These are phyloP conservation scores for Mucor velutinosus DNA, from an alignment of 371 early-diverging fungal genomes.

Conservation along the genomic window DNA sequence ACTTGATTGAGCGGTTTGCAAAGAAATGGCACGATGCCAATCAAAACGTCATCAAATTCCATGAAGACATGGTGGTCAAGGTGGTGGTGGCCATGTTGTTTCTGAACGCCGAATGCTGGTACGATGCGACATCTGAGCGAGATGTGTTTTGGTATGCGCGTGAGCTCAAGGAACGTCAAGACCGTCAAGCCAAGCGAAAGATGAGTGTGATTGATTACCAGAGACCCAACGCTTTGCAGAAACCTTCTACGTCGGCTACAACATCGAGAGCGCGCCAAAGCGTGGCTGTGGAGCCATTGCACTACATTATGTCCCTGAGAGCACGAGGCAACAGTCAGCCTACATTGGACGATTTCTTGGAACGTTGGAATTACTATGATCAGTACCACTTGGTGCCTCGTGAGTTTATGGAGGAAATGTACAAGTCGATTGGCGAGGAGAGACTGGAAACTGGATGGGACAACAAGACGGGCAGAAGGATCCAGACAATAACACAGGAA, in stretches of 20 bases:
- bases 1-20: conserved; percentile 78
- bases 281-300: conserved; percentile 44
- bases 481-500: background rate
- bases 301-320: conserved; percentile 43
- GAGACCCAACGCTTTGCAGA: background rate
- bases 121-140: conserved; percentile 55
- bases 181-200: conserved; percentile 34
- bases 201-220: conserved; percentile 36
- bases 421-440: conserved; percentile 51
- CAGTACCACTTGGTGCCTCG: conserved; percentile 46
- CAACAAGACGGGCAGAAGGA: conserved; percentile 28
- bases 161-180: conserved; percentile 43
- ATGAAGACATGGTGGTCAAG: conserved; percentile 68
- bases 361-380: conserved; percentile 51
- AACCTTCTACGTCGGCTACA: background rate
- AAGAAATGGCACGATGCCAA: conserved; percentile 75
- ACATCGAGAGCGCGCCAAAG: conserved; percentile 20
- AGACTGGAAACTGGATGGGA: conserved; percentile 62
- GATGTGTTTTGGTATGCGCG: conserved; percentile 56
- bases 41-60: conserved; percentile 59
- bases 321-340: conserved; percentile 31
- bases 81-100: conserved; percentile 85
- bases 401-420: conserved; percentile 56
- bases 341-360: conserved; percentile 41
- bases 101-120: conserved; percentile 88